These are phyloP conservation scores for Neurospora sp. DNA, from an alignment of 495 filamentous ascomycete species.

Conservation along the genomic window DNA sequence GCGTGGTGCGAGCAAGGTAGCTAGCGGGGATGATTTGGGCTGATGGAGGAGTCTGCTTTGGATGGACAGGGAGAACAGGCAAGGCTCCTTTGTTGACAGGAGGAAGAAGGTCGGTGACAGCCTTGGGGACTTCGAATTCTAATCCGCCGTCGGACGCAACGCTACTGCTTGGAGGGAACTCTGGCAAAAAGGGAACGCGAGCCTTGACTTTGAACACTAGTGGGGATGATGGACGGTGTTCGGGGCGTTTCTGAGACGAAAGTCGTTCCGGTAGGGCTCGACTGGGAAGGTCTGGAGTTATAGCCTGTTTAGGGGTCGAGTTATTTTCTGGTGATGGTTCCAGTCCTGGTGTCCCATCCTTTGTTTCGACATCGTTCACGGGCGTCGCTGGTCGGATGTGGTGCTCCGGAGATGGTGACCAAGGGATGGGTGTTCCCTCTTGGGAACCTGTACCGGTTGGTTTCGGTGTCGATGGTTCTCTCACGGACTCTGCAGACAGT, in stretches of 20 bases:
- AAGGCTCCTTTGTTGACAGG: constrained; percentile 11
- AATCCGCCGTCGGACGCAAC: constrained; percentile 39
- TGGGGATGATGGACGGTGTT: neutral
- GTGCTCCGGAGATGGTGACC: constrained; percentile 7
- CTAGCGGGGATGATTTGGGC: constrained; percentile 33
- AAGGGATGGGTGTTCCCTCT: constrained; percentile 2
- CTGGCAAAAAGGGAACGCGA: neutral
- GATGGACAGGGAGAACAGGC: neutral
- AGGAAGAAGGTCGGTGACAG: constrained; percentile 26
- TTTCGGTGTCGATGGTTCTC: neutral
- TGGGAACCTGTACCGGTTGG: neutral
- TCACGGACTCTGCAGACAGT: neutral
- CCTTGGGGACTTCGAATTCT: constrained; percentile 42
- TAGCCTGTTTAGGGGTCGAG: neutral
- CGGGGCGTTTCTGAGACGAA: neutral
- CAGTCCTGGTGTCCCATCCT: neutral
- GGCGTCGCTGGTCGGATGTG: neutral
- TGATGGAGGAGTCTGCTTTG: constrained; percentile 25
- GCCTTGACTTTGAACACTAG: neutral
- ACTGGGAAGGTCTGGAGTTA: neutral
- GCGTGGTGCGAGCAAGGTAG: neutral
- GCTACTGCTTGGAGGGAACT: constrained; percentile 25
- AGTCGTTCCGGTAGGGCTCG: neutral
- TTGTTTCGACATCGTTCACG: neutral
- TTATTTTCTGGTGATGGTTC: neutral